phyloP scores from a whole-genome alignment of 192 early-diverging fungal genomes.

The Fimicolochytrium jonesii region DNA sequence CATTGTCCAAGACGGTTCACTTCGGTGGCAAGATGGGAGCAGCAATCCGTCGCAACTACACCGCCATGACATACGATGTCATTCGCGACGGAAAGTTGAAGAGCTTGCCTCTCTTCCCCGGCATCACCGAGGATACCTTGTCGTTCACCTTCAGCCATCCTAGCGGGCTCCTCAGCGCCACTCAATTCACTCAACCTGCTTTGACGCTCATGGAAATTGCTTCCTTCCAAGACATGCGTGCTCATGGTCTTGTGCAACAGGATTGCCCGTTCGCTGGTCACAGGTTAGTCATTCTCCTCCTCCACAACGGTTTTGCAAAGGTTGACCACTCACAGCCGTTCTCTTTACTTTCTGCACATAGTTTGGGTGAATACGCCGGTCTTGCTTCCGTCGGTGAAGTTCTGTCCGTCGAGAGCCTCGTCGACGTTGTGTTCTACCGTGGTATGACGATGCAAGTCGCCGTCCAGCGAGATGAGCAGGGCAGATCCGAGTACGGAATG shows the following conservation, averaged over 20 bases:
- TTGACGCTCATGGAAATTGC: slow-evolving; percentile 88
- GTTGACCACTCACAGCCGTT: slow-evolving; percentile 4
- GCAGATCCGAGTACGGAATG: slow-evolving; percentile 93
- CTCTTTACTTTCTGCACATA: slow-evolving; percentile 15
- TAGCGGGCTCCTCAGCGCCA: slow-evolving; percentile 82
- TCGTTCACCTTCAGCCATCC: slow-evolving; percentile 82
- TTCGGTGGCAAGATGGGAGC: slow-evolving; percentile 84
- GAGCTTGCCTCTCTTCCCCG: slow-evolving; percentile 82
- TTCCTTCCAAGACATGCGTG: slow-evolving; percentile 83
- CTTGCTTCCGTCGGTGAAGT: slow-evolving; percentile 85
- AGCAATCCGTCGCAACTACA: slow-evolving; percentile 76
- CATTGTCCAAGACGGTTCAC: slow-evolving; percentile 74
- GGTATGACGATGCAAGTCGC: slow-evolving; percentile 98
- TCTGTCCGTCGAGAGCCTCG: slow-evolving; percentile 73
- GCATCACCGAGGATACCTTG: slow-evolving; percentile 64
- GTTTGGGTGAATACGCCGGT: slow-evolving; percentile 91
- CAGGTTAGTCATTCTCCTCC: slow-evolving; percentile 38
- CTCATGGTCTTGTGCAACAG: slow-evolving; percentile 79
- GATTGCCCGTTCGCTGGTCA: slow-evolving; percentile 88
- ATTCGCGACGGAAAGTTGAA: slow-evolving; percentile 71
- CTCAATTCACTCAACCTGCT: slow-evolving; percentile 94
- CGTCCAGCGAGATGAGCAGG: slow-evolving; percentile 70
- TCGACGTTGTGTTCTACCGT: slow-evolving; percentile 93
- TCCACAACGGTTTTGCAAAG: not conserved
- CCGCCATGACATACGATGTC: slow-evolving; percentile 88